Base-by-base conservation (phyloP, 1,139 yeast species). In the Pichia kudriavzevii region DNA sequence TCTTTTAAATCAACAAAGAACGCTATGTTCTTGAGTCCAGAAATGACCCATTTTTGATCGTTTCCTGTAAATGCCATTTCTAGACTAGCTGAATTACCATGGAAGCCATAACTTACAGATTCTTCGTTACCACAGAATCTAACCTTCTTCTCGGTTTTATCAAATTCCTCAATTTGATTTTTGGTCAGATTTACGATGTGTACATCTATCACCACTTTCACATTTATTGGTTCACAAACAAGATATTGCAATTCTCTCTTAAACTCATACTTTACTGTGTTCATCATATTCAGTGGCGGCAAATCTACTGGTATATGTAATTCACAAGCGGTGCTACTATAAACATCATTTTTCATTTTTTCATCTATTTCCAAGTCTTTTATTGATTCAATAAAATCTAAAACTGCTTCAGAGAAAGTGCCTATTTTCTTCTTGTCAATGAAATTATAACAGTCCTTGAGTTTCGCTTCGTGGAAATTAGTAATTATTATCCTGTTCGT, bases 141-240 rank as follows among this genome's bases (percentile, higher is more conserved):
- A 41, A 56, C 52, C 46, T 61, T 58, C 48, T 40, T 55, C 23
- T 41, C 46, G 22, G 38, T 41, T 22, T 43, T 43, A 29, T 37
- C 45, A 15, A 32, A 42, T 18, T 32, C 39, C 20, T 29, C 35
- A 23, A 30, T 32, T 41, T 41, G 32, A 23, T 26, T 17, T 4
- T 14, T 26, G 7, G 22, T 11, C 5, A 24, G 24, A 10, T 37
- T 31, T 16, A 53, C 37, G 2, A 49, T 35, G 22, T 46, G 32
- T 1, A 51, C 43, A 22, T 38, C 36, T 15, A 53, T 32, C 0
- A 41, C 49, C 16, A 83, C 54, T 4, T 50, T 55, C 3, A 68
- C 63, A 0, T 56, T 47, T 16, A 83, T 70, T 0, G 83, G 75
- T 33, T 74, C 78, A 2, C 94, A 93, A 2, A 82, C 77, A 8